These are phyloP conservation scores for Dactylis glomerata DNA, from an alignment of 176 grass and related monocot species.

Conservation along the genomic window DNA sequence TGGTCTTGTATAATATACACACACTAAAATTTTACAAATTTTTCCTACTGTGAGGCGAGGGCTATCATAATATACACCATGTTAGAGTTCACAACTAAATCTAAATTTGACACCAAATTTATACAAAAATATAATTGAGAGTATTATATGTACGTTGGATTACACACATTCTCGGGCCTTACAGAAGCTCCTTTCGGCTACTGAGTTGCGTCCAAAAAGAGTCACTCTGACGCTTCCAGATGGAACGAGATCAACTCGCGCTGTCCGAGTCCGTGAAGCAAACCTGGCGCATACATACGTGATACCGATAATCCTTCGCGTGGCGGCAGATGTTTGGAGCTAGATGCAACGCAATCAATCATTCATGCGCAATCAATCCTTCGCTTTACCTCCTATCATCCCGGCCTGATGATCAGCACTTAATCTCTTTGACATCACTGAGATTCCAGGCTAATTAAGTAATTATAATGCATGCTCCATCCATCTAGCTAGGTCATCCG, in stretches of 20 bases:
- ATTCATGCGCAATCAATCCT: too few species aligned
- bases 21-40: too few species aligned
- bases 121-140: neutral
- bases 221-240: neutral
- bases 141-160: neutral
- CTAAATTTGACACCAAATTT: neutral
- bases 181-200: neutral
- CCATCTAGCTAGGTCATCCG: slow-evolving; percentile 12
- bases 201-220: neutral
- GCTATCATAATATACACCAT: too few species aligned
- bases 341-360: neutral
- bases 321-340: neutral
- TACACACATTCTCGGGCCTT: neutral
- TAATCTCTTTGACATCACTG: slow-evolving; percentile 1
- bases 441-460: slow-evolving; percentile 15
- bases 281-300: neutral
- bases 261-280: neutral
- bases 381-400: too few species aligned
- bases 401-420: neutral
- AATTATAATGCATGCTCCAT: neutral
- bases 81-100: neutral
- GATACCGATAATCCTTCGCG: neutral
- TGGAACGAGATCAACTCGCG: neutral
- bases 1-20: too few species aligned
- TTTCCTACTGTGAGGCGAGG: too few species aligned